phyloP scores from a whole-genome alignment of 2,329 filamentous ascomycete species.

The Xylaria sp. region DNA sequence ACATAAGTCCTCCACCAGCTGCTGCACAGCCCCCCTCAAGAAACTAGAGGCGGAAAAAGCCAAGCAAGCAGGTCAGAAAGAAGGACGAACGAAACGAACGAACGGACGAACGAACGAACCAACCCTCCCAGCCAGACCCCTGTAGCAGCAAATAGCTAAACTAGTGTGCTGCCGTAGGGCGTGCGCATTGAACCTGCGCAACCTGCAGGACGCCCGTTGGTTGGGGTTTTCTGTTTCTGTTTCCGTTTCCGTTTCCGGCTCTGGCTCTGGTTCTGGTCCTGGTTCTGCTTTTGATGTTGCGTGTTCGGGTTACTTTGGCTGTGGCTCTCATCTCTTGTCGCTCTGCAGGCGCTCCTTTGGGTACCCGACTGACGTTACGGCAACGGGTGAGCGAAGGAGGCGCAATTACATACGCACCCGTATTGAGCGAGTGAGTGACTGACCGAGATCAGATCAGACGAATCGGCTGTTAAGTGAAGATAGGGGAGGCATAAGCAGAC shows the following conservation, averaged over 20 bases:
- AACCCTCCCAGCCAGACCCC: constrained; percentile 12
- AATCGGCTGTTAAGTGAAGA: constrained; percentile 8
- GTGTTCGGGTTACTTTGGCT: too few species aligned
- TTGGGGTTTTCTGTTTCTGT: too few species aligned
- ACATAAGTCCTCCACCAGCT: constrained; percentile 16
- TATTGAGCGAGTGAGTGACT: constrained; percentile 10
- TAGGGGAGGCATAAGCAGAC: constrained; percentile 13
- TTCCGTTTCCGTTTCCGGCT: background rate
- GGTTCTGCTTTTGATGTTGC: background rate
- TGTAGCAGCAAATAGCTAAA: constrained; percentile 4
- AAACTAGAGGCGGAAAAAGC: constrained; percentile 4
- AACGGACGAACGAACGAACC: background rate
- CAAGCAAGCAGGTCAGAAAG: constrained; percentile 2
- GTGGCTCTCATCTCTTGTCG: background rate
- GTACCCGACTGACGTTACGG: constrained; percentile 12
- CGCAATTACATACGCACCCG: background rate
- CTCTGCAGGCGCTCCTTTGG: constrained; percentile 1
- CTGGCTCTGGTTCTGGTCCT: background rate
- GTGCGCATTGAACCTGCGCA: background rate
- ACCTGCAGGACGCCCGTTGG: constrained; percentile 11
- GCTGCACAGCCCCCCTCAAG: constrained; percentile 29
- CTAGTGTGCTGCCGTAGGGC: constrained; percentile 11
- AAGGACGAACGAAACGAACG: constrained; percentile 2
- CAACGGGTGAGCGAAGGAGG: constrained; percentile 5
- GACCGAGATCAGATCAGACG: constrained; percentile 18